phyloP scores from a whole-genome alignment of 2,329 filamentous ascomycete genomes.

The Pseudocercospora fuligena region DNA sequence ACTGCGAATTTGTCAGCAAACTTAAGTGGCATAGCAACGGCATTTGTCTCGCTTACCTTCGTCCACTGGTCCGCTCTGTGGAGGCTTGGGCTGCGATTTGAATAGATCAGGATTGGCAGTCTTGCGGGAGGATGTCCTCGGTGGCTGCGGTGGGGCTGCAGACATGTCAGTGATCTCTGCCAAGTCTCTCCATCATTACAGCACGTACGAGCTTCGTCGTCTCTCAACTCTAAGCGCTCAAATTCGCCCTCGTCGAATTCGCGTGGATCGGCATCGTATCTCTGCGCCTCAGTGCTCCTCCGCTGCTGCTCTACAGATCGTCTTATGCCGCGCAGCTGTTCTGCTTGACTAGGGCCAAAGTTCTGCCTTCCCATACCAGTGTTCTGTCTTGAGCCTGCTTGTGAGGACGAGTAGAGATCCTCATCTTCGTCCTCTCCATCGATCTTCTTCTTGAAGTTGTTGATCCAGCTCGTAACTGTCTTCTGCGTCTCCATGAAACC shows the following conservation, averaged over 20 bases:
- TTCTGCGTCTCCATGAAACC: constrained; percentile 93
- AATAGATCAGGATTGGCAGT: constrained; percentile 80
- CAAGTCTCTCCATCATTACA: background rate
- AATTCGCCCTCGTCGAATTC: constrained; percentile 86
- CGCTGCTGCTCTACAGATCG: constrained; percentile 41
- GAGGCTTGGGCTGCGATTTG: constrained; percentile 65
- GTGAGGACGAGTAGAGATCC: constrained; percentile 55
- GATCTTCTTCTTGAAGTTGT: constrained; percentile 86
- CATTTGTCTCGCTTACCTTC: constrained; percentile 50
- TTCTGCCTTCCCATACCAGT: constrained; percentile 41
- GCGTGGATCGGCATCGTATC: constrained; percentile 93
- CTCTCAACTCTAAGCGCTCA: constrained; percentile 65
- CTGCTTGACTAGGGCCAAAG: constrained; percentile 42
- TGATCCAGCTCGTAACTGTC: constrained; percentile 92
- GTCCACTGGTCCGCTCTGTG: constrained; percentile 68
- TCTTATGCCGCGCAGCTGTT: constrained; percentile 47
- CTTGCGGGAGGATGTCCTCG: constrained; percentile 65
- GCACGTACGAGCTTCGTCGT: constrained; percentile 59
- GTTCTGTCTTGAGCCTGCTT: constrained; percentile 33
- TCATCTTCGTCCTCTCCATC: constrained; percentile 80
- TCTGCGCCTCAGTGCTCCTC: constrained; percentile 83
- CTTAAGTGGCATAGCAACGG: background rate
- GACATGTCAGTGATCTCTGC: constrained; percentile 31
- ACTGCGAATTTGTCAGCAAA: constrained; percentile 52
- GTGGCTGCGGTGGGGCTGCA: constrained; percentile 55